Evolutionary conservation across 495 filamentous ascomycete genomes (phyloP), one percentile per base, ranked within the genome.

Genomic region (Podospora fimiseda): DNA sequence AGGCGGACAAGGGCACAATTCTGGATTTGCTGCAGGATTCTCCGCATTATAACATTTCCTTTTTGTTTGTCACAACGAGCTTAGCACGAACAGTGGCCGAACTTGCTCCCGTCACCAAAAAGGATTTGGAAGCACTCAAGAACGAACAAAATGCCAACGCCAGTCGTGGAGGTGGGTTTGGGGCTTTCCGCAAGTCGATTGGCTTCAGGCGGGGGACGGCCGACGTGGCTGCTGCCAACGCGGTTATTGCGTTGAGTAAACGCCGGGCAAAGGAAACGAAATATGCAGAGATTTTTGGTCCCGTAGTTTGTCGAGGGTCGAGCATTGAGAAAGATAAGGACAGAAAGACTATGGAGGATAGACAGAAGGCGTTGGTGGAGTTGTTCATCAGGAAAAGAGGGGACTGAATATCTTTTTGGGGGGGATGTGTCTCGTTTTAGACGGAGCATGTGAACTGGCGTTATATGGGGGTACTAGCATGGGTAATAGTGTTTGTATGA

Each of bases 51-150:
- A 90, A 86, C 61, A 86, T 91, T 53, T 88, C 86, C 0, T 93
- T 95, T 63, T 84, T 91, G 8, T 90, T 95, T 53, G 67, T 96
- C 30, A 90, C 83, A 2, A 83, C 87, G 40, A 89, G 91, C 78
- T 77, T 96, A 11, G 63, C 67, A 7, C 65, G 68, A 14, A 66
- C 77, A 18, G 70, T 67, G 7, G 58, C 61, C 9, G 78, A 82
- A 52, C 60, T 83, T 13, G 67, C 71, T 1, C 69, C 77, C 0
- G 51, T 78, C 0, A 70, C 57, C 24, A 72, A 70, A 36, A 51
- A 65, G 0, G 64, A 69, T 48, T 20, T 63, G 13, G 68, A 71
- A 19, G 56, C 48, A n/a, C 39, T 66, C 43, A 56, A 52, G 15
- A 30, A 15, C 8, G 27, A 2, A 20, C 23, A 22, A 30, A 2